These are phyloP conservation scores for Artemisia tridentata DNA, from an alignment of 129 eudicot species.

Conservation along the genomic window DNA sequence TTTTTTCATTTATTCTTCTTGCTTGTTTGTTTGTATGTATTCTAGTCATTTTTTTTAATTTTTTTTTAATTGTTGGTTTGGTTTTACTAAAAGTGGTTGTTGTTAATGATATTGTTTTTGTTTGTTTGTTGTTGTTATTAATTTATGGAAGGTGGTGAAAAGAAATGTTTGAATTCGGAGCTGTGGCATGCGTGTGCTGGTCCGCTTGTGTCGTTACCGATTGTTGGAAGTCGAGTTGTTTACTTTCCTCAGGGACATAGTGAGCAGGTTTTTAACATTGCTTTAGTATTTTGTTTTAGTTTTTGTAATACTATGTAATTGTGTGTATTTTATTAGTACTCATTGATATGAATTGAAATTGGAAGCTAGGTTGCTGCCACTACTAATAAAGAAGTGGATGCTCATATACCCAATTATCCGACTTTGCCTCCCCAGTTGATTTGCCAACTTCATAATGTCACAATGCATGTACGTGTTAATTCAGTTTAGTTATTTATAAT, in stretches of 20 bases:
- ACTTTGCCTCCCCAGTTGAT: conserved; percentile 90
- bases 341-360: conserved; percentile 37
- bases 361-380: conserved; percentile 95
- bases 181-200: conserved; percentile 99
- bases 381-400: conserved; percentile 94
- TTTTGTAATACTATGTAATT: conserved; percentile 1
- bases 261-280: conserved; percentile 72
- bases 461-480: conserved; percentile 85
- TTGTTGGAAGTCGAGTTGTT: conserved; percentile 86
- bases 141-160: conserved; percentile 73
- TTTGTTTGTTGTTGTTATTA: conserved; percentile 2
- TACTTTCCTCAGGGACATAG: conserved; percentile 99
- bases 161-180: conserved; percentile 97
- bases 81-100: neutral
- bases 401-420: conserved; percentile 96
- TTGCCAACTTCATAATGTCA: conserved; percentile 98
- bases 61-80: neutral
- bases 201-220: conserved; percentile 90
- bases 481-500: neutral
- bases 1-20: conserved; percentile 27
- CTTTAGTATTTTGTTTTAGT: neutral
- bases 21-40: conserved; percentile 10
- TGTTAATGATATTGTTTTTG: neutral
- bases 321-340: conserved; percentile 19
- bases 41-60: conserved; percentile 22